Base-by-base conservation (phyloP, 495 filamentous ascomycete species). In the Penicillium longicatenatum region DNA sequence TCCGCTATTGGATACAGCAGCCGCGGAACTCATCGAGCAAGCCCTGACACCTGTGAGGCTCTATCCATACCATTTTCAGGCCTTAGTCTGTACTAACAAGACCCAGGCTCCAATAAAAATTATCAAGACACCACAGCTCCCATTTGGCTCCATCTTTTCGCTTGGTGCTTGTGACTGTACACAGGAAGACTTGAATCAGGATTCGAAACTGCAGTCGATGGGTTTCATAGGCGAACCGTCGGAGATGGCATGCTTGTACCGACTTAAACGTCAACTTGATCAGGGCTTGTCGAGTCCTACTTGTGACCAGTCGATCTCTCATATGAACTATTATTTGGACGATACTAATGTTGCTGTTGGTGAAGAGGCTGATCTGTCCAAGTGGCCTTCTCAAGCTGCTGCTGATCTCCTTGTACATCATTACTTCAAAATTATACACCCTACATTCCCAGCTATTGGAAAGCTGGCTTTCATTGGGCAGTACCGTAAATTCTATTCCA, bases 171-270 rank as follows among this genome's bases (percentile, higher is more conserved):
- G 6, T 6, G 85, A 87, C 60, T 73, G 76, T 33, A 78, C 83
- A 45, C 69, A 80, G 35, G 82, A 87, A 65, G 86, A 89, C 50
- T 76, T 79, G 35, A 82, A 83, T 59, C 75, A 75, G 16, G 80
- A 75, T 59, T 76, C 81, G 42, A 73, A 70, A 41, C 68, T 75
- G 24, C 75, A 75, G 33, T 70, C 77, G 0, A 82, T 78, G 50
- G 86, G 86, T 0, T 87, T 83, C 62, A 70, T 87, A 41, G 86
- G 86, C 24, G 85, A 84, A 56, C 84, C 80, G 47, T 88, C 85
- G 5, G 84, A 86, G 52, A 70, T 86, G 21, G 73, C 75, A 48
- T 88, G 86, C 86, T 69, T 87, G 41, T 80, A 82, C 65, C 67
- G 73, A 61, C 63, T 78, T 45, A 72, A 75, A 58, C 67, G 69